These are phyloP conservation scores for Coemansia sp. DNA, from an alignment of 371 early-diverging fungal genomes.

Conservation along the genomic window DNA sequence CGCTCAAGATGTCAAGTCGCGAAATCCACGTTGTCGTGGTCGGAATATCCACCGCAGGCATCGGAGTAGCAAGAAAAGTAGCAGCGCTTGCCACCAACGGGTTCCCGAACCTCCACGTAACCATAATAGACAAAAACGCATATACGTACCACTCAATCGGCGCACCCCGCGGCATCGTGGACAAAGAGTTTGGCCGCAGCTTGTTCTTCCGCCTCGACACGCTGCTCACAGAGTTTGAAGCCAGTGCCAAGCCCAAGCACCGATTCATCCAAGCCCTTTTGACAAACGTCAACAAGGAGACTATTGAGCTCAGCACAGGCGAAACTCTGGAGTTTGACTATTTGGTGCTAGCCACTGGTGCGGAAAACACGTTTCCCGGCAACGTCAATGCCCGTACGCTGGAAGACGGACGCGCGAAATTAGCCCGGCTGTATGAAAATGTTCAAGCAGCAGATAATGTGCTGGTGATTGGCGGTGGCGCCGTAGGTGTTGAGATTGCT, in stretches of 20 bases:
- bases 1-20: conserved; percentile 25
- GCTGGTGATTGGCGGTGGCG: conserved; percentile 61
- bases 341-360: conserved; percentile 55
- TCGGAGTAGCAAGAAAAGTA: conserved; percentile 21
- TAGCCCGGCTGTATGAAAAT: conserved; percentile 27
- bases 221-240: conserved; percentile 15
- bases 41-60: conserved; percentile 31
- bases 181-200: conserved; percentile 18
- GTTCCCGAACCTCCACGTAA: conserved; percentile 28
- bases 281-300: background rate
- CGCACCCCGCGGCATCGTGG: conserved; percentile 30
- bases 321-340: conserved; percentile 49
- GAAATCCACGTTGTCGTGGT: conserved; percentile 41
- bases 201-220: conserved; percentile 19
- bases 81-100: conserved; percentile 22
- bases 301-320: conserved; percentile 28
- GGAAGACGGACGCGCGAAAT: conserved; percentile 28
- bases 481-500: conserved; percentile 61
- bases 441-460: conserved; percentile 53
- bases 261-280: conserved; percentile 29
- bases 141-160: conserved; percentile 34
- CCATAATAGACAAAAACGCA: conserved; percentile 33
- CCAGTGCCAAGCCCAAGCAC: conserved; percentile 23
- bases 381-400: conserved; percentile 14
- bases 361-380: conserved; percentile 41